These are phyloP conservation scores for Psilocybe cyanescens DNA, from an alignment of 768 basidiomycete species.

Conservation along the genomic window DNA sequence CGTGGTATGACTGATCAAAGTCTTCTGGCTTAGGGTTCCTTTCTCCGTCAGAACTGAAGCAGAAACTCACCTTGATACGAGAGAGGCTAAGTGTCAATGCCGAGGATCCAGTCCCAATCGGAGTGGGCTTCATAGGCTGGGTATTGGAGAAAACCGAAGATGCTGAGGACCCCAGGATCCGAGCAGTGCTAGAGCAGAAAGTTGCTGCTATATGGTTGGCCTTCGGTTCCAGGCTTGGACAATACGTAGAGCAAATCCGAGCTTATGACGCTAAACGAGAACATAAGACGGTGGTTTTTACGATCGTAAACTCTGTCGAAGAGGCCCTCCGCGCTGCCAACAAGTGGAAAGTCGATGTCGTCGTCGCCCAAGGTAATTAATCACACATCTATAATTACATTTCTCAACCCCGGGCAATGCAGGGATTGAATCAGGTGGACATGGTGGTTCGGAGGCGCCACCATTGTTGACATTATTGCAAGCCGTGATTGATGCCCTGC, in stretches of 20 bases:
- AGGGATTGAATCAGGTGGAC: slow-evolving; percentile 35
- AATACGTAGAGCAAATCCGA: slow-evolving; percentile 56
- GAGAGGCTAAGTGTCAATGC: slow-evolving; percentile 30
- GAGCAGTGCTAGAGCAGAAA: slow-evolving; percentile 44
- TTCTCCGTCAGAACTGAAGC: slow-evolving; percentile 34
- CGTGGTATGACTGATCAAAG: neutral
- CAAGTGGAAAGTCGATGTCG: slow-evolving; percentile 59
- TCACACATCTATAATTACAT: neutral
- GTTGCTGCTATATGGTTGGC: slow-evolving; percentile 65
- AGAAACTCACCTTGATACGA: slow-evolving; percentile 44
- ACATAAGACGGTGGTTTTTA: slow-evolving; percentile 53
- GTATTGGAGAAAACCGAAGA: slow-evolving; percentile 47
- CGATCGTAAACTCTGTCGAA: slow-evolving; percentile 51
- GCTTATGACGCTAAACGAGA: slow-evolving; percentile 37
- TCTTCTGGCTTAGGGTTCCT: slow-evolving; percentile 36
- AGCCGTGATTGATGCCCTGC: slow-evolving; percentile 41
- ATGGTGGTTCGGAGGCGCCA: slow-evolving; percentile 42
- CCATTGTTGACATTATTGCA: slow-evolving; percentile 54
- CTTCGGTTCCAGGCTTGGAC: slow-evolving; percentile 52
- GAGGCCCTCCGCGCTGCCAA: slow-evolving; percentile 51
- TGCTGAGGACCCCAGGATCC: slow-evolving; percentile 39
- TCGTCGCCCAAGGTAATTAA: slow-evolving; percentile 65
- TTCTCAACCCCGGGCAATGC: neutral
- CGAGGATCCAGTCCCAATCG: slow-evolving; percentile 1
- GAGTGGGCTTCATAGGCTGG: slow-evolving; percentile 63